These are phyloP conservation scores for Aquilaria malaccensis DNA, from an alignment of 345 rosid genomes.

Conservation along the genomic window DNA sequence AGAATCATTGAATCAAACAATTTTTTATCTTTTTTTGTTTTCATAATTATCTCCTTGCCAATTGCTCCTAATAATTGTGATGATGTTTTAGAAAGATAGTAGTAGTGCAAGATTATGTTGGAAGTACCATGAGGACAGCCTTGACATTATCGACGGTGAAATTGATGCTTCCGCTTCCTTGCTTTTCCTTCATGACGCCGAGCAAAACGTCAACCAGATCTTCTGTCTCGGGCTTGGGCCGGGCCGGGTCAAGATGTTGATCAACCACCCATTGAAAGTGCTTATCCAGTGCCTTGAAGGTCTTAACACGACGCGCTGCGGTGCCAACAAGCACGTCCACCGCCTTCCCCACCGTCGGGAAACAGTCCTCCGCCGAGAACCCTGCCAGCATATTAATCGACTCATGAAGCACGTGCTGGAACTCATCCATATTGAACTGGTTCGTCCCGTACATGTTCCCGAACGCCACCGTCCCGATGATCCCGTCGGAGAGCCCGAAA, in stretches of 20 bases:
- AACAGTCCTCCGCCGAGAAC: slow-evolving; percentile 8
- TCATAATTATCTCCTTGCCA: no score
- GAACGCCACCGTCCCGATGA: background rate
- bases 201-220: slow-evolving; percentile 8
- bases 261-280: slow-evolving; percentile 6
- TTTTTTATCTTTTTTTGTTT: no score
- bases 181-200: background rate
- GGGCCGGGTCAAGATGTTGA: slow-evolving; percentile 4
- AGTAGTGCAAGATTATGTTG: no score
- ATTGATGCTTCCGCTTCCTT: no score
- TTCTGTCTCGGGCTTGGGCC: background rate
- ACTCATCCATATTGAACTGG: background rate
- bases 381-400: slow-evolving; percentile 4
- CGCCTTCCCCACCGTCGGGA: background rate
- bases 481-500: background rate
- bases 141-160: no score
- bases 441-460: slow-evolving; percentile 1
- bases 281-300: background rate
- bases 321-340: slow-evolving; percentile 5
- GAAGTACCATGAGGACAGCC: no score
- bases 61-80: no score
- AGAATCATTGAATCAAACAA: no score
- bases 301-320: slow-evolving; percentile 3
- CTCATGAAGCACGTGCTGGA: background rate
- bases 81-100: no score